Evolutionary conservation across 371 early-diverging fungal genomes (phyloP), one percentile per base, ranked within the genome.

Genomic region (Lichtheimia corymbifera): DNA sequence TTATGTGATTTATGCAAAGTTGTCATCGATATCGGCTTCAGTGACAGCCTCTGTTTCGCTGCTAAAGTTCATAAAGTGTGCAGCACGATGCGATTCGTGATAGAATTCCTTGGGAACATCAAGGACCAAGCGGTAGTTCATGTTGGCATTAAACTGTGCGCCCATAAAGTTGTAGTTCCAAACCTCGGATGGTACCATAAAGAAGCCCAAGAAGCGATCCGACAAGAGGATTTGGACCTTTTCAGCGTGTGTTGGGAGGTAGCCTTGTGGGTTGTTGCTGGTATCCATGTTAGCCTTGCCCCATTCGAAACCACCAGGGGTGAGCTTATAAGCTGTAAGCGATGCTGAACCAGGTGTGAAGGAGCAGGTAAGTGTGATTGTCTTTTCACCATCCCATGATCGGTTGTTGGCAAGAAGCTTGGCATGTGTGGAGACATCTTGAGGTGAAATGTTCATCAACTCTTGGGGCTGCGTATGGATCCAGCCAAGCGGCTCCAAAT

Each of bases 261-360:
- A 97, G 15, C 97, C 97, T 55, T 85, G 87, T 22, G 97, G 94
- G 73, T 93, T 92, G 53, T 82, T 81, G 53, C 87, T 79, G 27
- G 83, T 81, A 65, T 92, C 92, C 63, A 84, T 80, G 74, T 91
- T 91, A 57, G 81, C 85, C 61, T 91, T 85, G 50, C 97, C 97
- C 98, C 98, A 97, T 77, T 97, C 97, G 65, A 91, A 95, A 22
- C 99, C 98, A 7, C 87, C 80, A 17, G 97, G 95, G 2, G 98
- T 97, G 41, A 97, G 73, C 78, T 95, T 95, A 82, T 96, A 97
- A 17, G 95, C 94, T 0, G 96, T 91, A 66, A 98, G 77, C 5
- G 98, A 95, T 72, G 96, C 96, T 20, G 96, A 96, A 43, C 99
- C 99, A 4, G 99, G 99, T 0, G 97, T 98, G 72, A 98, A 97